These are phyloP conservation scores for Ilyonectria sp. DNA, from an alignment of 2,329 filamentous ascomycete species.

Conservation along the genomic window DNA sequence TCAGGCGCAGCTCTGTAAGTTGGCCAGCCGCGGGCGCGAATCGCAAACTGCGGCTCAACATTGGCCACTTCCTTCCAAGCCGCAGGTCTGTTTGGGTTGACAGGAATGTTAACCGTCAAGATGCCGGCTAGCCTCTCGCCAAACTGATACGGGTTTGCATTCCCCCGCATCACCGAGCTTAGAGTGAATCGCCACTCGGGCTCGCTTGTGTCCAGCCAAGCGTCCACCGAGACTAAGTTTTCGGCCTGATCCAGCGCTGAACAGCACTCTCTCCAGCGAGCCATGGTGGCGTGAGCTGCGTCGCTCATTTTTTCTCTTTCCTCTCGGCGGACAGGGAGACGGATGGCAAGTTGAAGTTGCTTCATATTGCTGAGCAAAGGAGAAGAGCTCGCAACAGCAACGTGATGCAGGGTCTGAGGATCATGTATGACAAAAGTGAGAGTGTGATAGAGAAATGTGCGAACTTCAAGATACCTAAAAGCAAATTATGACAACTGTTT, in stretches of 20 bases:
- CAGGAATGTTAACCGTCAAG: conserved; percentile 6
- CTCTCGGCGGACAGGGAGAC: not conserved
- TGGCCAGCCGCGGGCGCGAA: conserved; percentile 1
- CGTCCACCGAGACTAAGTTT: not conserved
- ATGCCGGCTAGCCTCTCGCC: conserved; percentile 6
- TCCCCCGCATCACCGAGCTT: not conserved
- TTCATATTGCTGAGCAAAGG: not conserved
- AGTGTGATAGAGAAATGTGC: not conserved
- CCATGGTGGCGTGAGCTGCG: not conserved
- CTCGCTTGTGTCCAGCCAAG: conserved; percentile 1
- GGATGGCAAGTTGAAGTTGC: conserved; percentile 6
- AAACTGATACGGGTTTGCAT: conserved; percentile 14
- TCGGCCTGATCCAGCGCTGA: conserved; percentile 1
- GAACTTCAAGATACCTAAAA: not conserved
- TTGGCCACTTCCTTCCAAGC: not conserved
- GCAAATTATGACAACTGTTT: not conserved
- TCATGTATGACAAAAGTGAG: conserved; percentile 11
- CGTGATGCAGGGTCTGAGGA: not conserved
- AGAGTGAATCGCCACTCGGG: not conserved
- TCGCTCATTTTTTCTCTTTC: not conserved
- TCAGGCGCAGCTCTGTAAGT: not conserved
- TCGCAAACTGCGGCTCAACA: not conserved
- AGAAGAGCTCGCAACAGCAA: conserved; percentile 1
- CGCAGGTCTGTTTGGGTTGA: not conserved
- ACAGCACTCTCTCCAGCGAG: conserved; percentile 2